Evolutionary conservation across 2,329 filamentous ascomycete species (phyloP), one percentile per base, ranked within the genome.

Genomic region (Madurella fahalii): DNA sequence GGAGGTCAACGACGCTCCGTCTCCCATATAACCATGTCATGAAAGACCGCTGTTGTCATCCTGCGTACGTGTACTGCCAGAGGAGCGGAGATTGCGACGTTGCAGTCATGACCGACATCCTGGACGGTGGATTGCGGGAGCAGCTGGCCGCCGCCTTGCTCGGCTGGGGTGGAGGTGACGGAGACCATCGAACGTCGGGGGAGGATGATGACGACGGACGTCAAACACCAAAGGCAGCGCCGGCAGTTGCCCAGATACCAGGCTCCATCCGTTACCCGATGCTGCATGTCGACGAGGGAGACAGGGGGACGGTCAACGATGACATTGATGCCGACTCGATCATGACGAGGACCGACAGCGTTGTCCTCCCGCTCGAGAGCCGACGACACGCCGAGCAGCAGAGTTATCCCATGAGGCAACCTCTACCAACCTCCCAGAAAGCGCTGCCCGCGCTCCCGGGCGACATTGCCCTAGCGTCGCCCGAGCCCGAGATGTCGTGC

Each of bases 271-370:
- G 50, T 12, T 53, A 43, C 15, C 15, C 60, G 43, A 57, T 61
- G 30, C 42, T 57, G 16, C 59, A 48, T 12, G 48, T 56, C 25
- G 56, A 59, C 25, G 50, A 58, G n/a, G 44, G 52, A 9, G 44
- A 49, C 47, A 34, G 25, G 34, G 5, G 13, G 13, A 34, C 31
- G 9, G 12, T 54, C 12, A 40, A 53, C 51, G 56, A 60, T 51
- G 60, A 62, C 42, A 60, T 61, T 40, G 60, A 63, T 20, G 56
- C 59, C 51, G 58, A 62, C 41, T 61, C 56, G 11, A 48, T 46
- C 1, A 15, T 40, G 1, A 44, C 51, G 16, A 18, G 37, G 8
- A 44, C 17, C 42, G 50, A 45, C 17, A 31, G 13, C 39, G 18
- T 37, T 17, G 41, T 45, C 40, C 42, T n/a, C 45, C 40, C 39